Base-by-base conservation (phyloP, 805 yeast genomes). In the Kuraishia ogatae region DNA sequence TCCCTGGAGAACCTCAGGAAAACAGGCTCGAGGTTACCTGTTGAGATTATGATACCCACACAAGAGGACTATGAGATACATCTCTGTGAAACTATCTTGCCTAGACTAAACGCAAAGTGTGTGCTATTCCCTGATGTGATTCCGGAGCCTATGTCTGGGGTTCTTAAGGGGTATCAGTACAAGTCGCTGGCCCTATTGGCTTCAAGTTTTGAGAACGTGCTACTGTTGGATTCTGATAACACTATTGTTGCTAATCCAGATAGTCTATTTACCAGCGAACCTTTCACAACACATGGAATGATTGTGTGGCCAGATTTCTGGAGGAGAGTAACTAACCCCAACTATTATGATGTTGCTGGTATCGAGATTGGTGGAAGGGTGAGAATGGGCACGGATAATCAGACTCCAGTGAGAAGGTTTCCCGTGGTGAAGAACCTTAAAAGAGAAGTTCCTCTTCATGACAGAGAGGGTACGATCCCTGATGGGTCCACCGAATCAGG, bases 281-380 rank as follows among this genome's bases (percentile, higher is more conserved):
- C 89, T 1, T 89, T 80, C 67, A 59, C 57, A 5, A 64, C 73
- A 7, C 68, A 72, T 50, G 84, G 87, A 51, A 64, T 82, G 60
- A 69, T 84, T 8, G 61, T 81, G 35, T 80, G 84, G 84, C 85
- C 85, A 2, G 85, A 80, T 62, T 80, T 78, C 61, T 80, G 85
- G 85, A 74, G 75, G 59, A 69, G 85, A 48, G 77, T 81, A 7
- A 79, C 84, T 0, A 76, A 79, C 28, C 84, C 84, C 2, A 62
- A 63, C 39, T 80, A 71, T 60, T 80, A 78, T 60, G 61, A 69
- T 23, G 70, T 80, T 28, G 77, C 82, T 0, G 78, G 74, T 7
- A 64, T 71, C 22, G 52, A 59, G 21, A 49, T 70, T n/a, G 67
- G 69, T n/a, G 52, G 58, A 0, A 73, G 68, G 28, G 63, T 70